These are phyloP conservation scores for Volvox reticuliferus DNA, from an alignment of 139 green algal species.

Conservation along the genomic window DNA sequence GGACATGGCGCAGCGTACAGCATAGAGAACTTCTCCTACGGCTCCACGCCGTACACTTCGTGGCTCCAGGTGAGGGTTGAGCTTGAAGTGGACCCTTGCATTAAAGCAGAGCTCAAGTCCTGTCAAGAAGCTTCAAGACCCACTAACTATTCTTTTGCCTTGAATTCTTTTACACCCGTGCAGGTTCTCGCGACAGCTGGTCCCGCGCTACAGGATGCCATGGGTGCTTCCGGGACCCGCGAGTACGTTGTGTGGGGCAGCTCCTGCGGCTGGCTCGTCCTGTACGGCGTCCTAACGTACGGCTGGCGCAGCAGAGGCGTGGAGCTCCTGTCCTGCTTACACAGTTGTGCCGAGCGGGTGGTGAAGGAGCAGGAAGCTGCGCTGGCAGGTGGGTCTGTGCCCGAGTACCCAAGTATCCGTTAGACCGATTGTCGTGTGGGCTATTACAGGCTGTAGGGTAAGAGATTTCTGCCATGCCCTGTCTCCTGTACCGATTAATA, in stretches of 20 bases:
- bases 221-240: background rate
- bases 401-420: background rate
- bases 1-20: background rate
- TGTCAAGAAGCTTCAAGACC: too few relatives aligned
- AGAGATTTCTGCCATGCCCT: too few relatives aligned
- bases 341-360: background rate
- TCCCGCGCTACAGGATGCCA: background rate
- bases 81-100: too few relatives aligned
- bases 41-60: conserved; percentile 33
- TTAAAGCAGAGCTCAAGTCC: too few relatives aligned
- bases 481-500: too few relatives aligned
- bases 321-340: conserved; percentile 43
- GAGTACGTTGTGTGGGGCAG: conserved; percentile 49
- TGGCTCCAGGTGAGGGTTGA: conserved; percentile 31
- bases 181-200: conserved; percentile 20
- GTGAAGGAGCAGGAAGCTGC: background rate
- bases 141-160: too few relatives aligned
- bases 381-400: background rate
- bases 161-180: background rate
- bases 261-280: conserved; percentile 33
- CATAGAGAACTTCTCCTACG: conserved; percentile 45
- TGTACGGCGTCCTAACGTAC: conserved; percentile 32
- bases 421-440: too few relatives aligned
- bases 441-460: too few relatives aligned
- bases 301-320: conserved; percentile 36